These are phyloP conservation scores for Botrytis medusae DNA, from an alignment of 2,329 filamentous ascomycete species.

Conservation along the genomic window DNA sequence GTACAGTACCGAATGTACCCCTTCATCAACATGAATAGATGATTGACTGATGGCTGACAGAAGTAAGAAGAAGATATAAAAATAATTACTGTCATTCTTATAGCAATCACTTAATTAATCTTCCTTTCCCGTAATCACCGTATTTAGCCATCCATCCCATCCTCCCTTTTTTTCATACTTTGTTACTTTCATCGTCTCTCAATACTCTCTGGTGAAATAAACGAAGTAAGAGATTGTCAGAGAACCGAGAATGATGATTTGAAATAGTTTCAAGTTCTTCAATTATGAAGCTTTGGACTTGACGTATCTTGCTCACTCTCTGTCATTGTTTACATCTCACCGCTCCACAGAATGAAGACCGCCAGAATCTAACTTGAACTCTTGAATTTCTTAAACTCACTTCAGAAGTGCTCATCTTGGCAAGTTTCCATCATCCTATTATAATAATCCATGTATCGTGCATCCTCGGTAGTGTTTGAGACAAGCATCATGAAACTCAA, in stretches of 20 bases:
- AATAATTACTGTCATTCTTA: not conserved
- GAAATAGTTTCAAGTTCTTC: constrained; percentile 10
- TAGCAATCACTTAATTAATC: not conserved
- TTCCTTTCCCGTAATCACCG: not conserved
- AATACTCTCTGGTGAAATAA: constrained; percentile 5
- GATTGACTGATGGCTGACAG: not conserved
- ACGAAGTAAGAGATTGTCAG: constrained; percentile 5
- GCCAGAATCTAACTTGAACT: not conserved
- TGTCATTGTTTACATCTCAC: not conserved
- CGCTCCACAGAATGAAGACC: not conserved
- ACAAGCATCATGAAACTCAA: constrained; percentile 20
- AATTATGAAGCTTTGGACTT: not conserved
- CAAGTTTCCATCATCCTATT: not conserved
- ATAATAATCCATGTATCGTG: not conserved
- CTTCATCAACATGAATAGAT: not conserved
- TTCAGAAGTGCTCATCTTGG: constrained; percentile 8
- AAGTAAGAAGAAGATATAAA: not conserved
- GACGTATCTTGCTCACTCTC: not conserved
- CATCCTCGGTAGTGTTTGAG: constrained; percentile 19
- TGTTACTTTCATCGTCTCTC: constrained; percentile 10
- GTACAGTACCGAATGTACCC: not conserved
- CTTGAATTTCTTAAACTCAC: constrained; percentile 6
- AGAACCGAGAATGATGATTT: not conserved
- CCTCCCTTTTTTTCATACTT: not conserved
- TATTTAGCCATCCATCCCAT: not conserved